Percentiles rank a stretch among this genome's conserved stretches.
phyloP scores from a whole-genome alignment of 805 yeast genomes.

The Nakazawaea holstii region DNA sequence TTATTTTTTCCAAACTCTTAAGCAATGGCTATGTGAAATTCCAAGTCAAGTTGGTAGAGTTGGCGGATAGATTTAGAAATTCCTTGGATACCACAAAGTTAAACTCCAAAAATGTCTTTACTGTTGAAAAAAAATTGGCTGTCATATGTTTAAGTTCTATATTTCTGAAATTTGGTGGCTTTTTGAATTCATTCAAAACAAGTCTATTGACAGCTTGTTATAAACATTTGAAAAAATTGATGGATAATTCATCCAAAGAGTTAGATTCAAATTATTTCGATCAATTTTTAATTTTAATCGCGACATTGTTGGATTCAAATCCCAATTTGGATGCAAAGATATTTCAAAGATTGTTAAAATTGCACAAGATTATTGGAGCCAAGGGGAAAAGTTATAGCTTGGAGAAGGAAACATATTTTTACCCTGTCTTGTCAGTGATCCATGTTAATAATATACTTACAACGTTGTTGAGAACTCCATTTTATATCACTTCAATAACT shows the following conservation, averaged over 20 bases:
- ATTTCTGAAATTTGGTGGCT: slow-evolving; percentile 27
- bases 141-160: slow-evolving; percentile 22
- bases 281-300: slow-evolving; percentile 23
- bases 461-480: slow-evolving; percentile 26
- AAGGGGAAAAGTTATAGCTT: slow-evolving; percentile 9
- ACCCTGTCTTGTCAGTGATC: slow-evolving; percentile 24
- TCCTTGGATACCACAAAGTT: slow-evolving; percentile 4
- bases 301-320: slow-evolving; percentile 23
- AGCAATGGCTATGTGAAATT: slow-evolving; percentile 26
- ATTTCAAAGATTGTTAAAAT: slow-evolving; percentile 23
- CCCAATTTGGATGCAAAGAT: slow-evolving; percentile 24
- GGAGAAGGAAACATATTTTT: slow-evolving; percentile 17
- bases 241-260: slow-evolving; percentile 26
- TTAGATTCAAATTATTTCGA: slow-evolving; percentile 26
- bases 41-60: slow-evolving; percentile 24
- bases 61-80: slow-evolving; percentile 7
- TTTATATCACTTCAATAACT: slow-evolving; percentile 18
- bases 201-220: slow-evolving; percentile 22
- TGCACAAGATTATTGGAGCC: slow-evolving; percentile 20
- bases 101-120: slow-evolving; percentile 23
- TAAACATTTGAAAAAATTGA: slow-evolving; percentile 26
- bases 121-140: slow-evolving; percentile 20
- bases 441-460: slow-evolving; percentile 23
- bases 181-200: slow-evolving; percentile 25
- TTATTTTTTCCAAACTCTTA: slow-evolving; percentile 21